A percentile compares a stretch with the other conserved stretches of the same genome.
Evolutionary conservation across 2,329 filamentous ascomycete species (phyloP).

Genomic region (Exophiala dermatitidis): DNA sequence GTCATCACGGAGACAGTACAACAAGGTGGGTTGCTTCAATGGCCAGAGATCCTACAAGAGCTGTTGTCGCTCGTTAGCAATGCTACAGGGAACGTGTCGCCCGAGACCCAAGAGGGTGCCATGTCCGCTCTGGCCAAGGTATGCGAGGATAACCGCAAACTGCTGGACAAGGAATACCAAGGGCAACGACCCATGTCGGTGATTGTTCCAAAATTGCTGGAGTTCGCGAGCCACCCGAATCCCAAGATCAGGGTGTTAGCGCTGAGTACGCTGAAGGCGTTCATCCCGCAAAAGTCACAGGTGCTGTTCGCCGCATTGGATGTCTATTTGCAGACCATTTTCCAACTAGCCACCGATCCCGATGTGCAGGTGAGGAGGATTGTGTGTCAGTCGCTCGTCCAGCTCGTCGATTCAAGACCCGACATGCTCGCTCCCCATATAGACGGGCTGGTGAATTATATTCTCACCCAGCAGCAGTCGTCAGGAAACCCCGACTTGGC

Average conservation of each 20-base stretch:
- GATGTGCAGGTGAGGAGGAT: constrained; percentile 79
- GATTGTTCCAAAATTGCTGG: constrained; percentile 82
- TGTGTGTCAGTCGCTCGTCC: constrained; percentile 87
- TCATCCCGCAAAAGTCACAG: constrained; percentile 76
- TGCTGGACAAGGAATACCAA: constrained; percentile 79
- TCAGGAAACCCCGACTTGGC: constrained; percentile 78
- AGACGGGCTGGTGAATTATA: constrained; percentile 81
- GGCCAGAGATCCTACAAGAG: constrained; percentile 84
- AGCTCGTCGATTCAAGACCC: constrained; percentile 81
- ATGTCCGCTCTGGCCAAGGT: constrained; percentile 92
- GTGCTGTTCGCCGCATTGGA: constrained; percentile 76
- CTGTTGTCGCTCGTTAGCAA: constrained; percentile 73
- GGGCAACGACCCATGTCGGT: constrained; percentile 81
- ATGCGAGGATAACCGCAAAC: constrained; percentile 88
- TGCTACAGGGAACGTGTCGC: constrained; percentile 57
- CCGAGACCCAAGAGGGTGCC: constrained; percentile 78
- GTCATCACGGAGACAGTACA: constrained; percentile 89
- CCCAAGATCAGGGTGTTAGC: constrained; percentile 73
- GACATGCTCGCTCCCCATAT: constrained; percentile 88
- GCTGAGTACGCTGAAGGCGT: constrained; percentile 81
- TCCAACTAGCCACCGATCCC: constrained; percentile 68
- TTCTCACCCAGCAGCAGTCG: constrained; percentile 78
- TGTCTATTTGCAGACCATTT: constrained; percentile 71
- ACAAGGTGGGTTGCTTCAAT: constrained; percentile 75
- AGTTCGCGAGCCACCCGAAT: constrained; percentile 70